Base-by-base conservation (phyloP, 345 rosid species). In the Eucalyptus pauciflora region DNA sequence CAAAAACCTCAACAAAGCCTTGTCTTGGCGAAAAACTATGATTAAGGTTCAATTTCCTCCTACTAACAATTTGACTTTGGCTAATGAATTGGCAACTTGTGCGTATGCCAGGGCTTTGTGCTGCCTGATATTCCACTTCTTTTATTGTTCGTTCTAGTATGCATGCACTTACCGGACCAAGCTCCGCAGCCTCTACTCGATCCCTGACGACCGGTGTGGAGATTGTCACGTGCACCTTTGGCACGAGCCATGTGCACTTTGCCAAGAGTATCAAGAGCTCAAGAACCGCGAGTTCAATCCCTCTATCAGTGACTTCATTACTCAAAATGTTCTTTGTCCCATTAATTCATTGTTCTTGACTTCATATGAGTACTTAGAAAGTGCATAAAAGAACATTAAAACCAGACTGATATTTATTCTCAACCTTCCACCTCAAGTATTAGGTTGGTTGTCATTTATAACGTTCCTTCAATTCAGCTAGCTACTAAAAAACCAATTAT, bases 181-280 rank as follows among this genome's bases (percentile, higher is more conserved):
- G 86, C 51, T 87, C 80, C 64, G 89, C 18, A 85, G 85, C 27
- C 85, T 69, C 25, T 87, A 54, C 87, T 45, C 62, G 45, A 45
- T 89, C 45, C 85, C 62, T 4, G 89, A 87, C 5, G 62, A 60
- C 41, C 81, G 33, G 60, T 87, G 87, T 13, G 50, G 83, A 13
- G 91, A 89, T 43, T 87, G n/a, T 48, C 60, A 58, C 62, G 48
- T 87, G 24, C 91, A 89, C 81, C 46, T 49, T 29, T 89, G 54
- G n/a, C 87, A 89, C 87, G n/a, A 18, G 14, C 85, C 24, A 16
- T 89, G 87, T 4, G 91, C 91, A 43, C 14, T 87, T 51, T 89
- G 91, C 64, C 89, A 87, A 86, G 91, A 89, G 67, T 85, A 89
- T 48, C 71, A 89, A 15, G 89, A 89, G 85, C 89, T 89, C 64